Evolutionary conservation across 106 monocot species (phyloP).

Genomic region (Dendrobium nobile): DNA sequence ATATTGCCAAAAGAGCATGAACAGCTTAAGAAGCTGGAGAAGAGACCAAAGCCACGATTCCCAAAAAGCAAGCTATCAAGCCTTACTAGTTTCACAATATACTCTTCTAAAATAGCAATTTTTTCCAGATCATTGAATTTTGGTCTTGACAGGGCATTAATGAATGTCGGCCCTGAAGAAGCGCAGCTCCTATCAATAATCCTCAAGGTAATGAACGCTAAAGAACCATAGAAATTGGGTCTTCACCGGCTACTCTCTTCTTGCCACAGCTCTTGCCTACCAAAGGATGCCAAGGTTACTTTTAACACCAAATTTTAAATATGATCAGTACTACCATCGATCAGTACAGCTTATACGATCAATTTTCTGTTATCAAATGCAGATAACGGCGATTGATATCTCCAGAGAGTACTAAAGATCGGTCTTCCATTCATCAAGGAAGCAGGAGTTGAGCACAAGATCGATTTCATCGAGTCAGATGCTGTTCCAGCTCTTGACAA

Average conservation of each 20-base stretch:
- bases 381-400: slow-evolving; percentile 12
- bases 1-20: slow-evolving; percentile 23
- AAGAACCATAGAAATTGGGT: slow-evolving; percentile 45
- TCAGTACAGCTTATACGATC: too few relatives aligned
- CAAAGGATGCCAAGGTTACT: slow-evolving; percentile 34
- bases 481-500: slow-evolving; percentile 19
- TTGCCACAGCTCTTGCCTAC: slow-evolving; percentile 39
- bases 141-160: slow-evolving; percentile 13
- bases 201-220: slow-evolving; percentile 29
- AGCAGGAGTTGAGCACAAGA: slow-evolving; percentile 22
- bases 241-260: slow-evolving; percentile 51
- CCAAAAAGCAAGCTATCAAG: slow-evolving; percentile 6
- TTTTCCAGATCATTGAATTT: background rate
- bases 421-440: slow-evolving; percentile 17
- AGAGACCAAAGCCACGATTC: slow-evolving; percentile 9
- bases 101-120: too few relatives aligned
- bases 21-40: slow-evolving; percentile 18
- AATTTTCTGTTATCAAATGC: background rate
- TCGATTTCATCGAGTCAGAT: slow-evolving; percentile 26
- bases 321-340: background rate
- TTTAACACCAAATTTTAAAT: background rate
- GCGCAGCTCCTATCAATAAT: slow-evolving; percentile 27
- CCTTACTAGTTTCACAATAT: background rate
- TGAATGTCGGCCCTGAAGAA: slow-evolving; percentile 35
- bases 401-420: slow-evolving; percentile 8